Conservation (phyloP, 495 filamentous ascomycete genomes). For the Eremomyces bilateralis region DNA sequence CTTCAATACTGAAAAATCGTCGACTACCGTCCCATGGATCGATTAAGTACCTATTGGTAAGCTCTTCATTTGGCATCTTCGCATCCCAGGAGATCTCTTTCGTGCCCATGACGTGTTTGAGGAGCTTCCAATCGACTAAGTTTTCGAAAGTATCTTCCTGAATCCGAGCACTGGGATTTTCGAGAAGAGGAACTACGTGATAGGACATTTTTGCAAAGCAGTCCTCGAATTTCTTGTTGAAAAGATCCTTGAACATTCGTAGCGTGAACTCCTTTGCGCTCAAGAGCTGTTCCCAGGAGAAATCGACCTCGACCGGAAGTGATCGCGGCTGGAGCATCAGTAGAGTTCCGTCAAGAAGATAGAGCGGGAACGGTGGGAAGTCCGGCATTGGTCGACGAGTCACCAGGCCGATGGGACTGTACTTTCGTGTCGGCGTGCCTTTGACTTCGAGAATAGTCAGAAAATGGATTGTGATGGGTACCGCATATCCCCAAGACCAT, state of each 20-base stretch:
- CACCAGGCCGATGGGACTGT: slow-evolving; percentile 46
- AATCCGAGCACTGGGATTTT: slow-evolving; percentile 4
- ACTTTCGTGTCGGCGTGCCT: slow-evolving; percentile 33
- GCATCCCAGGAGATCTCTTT: slow-evolving; percentile 28
- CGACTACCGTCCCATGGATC: slow-evolving; percentile 57
- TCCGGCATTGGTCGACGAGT: slow-evolving; percentile 42
- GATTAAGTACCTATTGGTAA: slow-evolving; percentile 43
- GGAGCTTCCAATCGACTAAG: slow-evolving; percentile 44
- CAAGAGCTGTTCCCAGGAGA: slow-evolving; percentile 21
- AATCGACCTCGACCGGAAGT: slow-evolving; percentile 22
- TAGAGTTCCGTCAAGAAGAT: slow-evolving; percentile 35
- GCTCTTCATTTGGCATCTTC: slow-evolving; percentile 29
- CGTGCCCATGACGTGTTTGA: slow-evolving; percentile 30
- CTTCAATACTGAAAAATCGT: slow-evolving; percentile 29
- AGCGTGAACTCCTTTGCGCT: slow-evolving; percentile 48
- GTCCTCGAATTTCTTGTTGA: slow-evolving; percentile 61
- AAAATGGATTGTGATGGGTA: slow-evolving; percentile 34
- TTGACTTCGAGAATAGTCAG: slow-evolving; percentile 40
- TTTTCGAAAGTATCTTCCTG: slow-evolving; percentile 5
- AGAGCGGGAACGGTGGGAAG: slow-evolving; percentile 49
- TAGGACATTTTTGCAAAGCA: slow-evolving; percentile 50
- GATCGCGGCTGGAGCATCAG: too few relatives aligned
- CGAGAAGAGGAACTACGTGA: slow-evolving; percentile 45
- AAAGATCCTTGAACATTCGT: slow-evolving; percentile 61
- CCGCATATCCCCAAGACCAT: slow-evolving; percentile 38